Conservation (phyloP, 306 rosid genomes). For the Dryas octopetala region DNA sequence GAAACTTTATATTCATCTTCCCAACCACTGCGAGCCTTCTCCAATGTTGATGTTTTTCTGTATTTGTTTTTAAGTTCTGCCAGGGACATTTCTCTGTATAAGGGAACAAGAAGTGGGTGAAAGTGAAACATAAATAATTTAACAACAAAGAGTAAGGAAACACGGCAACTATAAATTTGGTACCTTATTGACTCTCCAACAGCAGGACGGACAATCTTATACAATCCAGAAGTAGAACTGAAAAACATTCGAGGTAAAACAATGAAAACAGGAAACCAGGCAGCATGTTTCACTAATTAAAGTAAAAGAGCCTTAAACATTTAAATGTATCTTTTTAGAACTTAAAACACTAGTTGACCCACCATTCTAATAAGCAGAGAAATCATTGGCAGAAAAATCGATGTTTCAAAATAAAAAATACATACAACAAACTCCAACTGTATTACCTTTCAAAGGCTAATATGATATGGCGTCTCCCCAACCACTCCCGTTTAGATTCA, state of each 20-base stretch:
- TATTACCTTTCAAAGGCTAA: slow-evolving; percentile 87
- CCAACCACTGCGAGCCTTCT: slow-evolving; percentile 89
- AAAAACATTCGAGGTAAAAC: slow-evolving; percentile 30
- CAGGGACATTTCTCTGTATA: slow-evolving; percentile 85
- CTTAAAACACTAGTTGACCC: not conserved
- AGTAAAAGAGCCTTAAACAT: not conserved
- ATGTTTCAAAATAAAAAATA: slow-evolving; percentile 16
- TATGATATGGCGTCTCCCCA: slow-evolving; percentile 86
- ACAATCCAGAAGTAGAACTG: slow-evolving; percentile 82
- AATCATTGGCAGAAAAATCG: not conserved
- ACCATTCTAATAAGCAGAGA: not conserved
- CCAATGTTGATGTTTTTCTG: slow-evolving; percentile 72
- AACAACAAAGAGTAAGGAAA: slow-evolving; percentile 19
- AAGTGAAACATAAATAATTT: slow-evolving; percentile 1
- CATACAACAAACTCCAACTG: slow-evolving; percentile 3
- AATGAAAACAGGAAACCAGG: slow-evolving; percentile 15
- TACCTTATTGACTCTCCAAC: slow-evolving; percentile 97
- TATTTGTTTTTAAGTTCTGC: slow-evolving; percentile 82
- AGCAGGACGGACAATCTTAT: slow-evolving; percentile 90
- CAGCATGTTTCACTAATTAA: not conserved
- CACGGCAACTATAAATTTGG: slow-evolving; percentile 17
- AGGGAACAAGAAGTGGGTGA: slow-evolving; percentile 14
- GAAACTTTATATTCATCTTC: slow-evolving; percentile 87
- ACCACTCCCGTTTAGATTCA: slow-evolving; percentile 95
- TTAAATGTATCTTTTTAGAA: not conserved